A percentile compares a stretch with the other conserved stretches of the same genome.
Evolutionary conservation across 495 filamentous ascomycete species (phyloP).

Genomic region (Daldinia caldariorum): DNA sequence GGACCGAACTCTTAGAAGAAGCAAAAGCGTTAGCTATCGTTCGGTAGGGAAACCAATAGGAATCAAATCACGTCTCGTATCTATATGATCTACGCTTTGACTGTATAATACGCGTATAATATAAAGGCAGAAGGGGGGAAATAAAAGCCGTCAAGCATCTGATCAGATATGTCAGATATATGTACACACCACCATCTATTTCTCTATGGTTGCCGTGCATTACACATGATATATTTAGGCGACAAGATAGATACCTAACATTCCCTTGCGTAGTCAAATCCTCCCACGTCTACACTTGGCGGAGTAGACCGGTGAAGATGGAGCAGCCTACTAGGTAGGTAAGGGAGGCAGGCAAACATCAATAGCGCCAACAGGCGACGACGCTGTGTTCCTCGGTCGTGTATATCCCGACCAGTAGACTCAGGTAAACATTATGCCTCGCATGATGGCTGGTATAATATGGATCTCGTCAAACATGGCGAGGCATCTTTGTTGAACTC

Average conservation of each 20-base stretch:
- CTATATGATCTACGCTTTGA: conserved; percentile 2
- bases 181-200: not conserved
- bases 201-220: not conserved
- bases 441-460: not conserved
- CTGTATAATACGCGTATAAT: conserved; percentile 14
- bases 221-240: not conserved
- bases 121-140: not conserved
- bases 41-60: conserved; percentile 21
- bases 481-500: not conserved
- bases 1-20: not conserved
- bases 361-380: not conserved
- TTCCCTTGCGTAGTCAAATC: not conserved
- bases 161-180: conserved; percentile 1
- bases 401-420: not conserved
- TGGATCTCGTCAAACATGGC: not conserved
- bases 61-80: conserved; percentile 6
- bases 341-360: not conserved
- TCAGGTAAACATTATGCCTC: not conserved
- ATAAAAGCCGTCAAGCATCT: not conserved
- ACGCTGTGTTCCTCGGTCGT: not conserved
- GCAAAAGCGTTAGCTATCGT: not conserved
- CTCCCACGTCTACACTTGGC: not conserved
- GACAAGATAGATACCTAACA: not conserved
- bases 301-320: not conserved
- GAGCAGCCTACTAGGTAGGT: not conserved